Base-by-base conservation (phyloP, 768 basidiomycete genomes). In the Grammothele lineata region DNA sequence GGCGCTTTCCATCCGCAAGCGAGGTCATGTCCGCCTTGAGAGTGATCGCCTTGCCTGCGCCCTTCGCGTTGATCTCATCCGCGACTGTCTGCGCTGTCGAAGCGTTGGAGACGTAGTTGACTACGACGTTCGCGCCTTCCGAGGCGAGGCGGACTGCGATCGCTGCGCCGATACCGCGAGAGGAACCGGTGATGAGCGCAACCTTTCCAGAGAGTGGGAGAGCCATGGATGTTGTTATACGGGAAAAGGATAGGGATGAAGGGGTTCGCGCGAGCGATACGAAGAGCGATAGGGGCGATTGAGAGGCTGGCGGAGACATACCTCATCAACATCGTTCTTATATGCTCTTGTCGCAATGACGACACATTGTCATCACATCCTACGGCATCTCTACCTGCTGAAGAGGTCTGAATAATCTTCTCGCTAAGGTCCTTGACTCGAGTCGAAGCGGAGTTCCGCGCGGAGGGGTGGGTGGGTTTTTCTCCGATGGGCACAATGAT, bases 161-260 rank as follows among this genome's bases (percentile, higher is more conserved):
- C 12, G 77, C 71, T 0, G 79, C 81, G 27, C 80, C 81, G 21
- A 80, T 82, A 15, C 71, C 73, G 10, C 78, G 74, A 14, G 81
- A 81, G 5, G 79, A 80, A 24, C 80, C 80, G 15, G 81, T 82
- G 34, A 82, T 72, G 40, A 82, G 62, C 14, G 62, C 59, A 44
- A 63, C 58, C 43, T 63, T 63, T 50, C 62, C 62, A 35, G 52
- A 11, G 45, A 61, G 57, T 2, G 57, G 54, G 19, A 38, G 21
- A 18, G 51, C 40, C 54, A 55, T 49, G 37, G 15, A 26, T 34
- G 33, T 34, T 34, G 8, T n/a, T 34, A 18, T 14, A 34, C 9
- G 12, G 33, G 33, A 34, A 34, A 18, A 6, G 33, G 18, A 32
- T 3, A 32, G 30, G 30, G n/a, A n/a, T n/a, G n/a, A n/a, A n/a